Percentiles rank a stretch among this genome's conserved stretches.
Conservation (phyloP, 345 rosid genomes). For the Pistacia integerrima region DNA sequence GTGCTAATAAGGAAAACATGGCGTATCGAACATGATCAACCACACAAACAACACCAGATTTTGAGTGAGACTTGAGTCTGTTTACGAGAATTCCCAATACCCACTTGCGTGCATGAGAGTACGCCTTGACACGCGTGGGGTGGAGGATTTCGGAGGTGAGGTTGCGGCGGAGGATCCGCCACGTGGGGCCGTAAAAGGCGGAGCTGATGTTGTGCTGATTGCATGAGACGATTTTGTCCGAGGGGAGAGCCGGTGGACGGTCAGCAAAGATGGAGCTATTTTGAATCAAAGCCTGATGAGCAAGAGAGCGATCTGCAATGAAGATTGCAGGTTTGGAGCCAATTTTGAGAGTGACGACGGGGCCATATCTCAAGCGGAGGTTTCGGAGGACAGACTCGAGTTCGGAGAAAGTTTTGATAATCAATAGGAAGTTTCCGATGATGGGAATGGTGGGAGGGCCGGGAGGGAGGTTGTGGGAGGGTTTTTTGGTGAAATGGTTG, state of each 20-base stretch:
- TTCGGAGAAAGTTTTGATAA: not conserved
- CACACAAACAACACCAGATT: not conserved
- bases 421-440: not conserved
- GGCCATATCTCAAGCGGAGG: not conserved
- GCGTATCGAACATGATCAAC: not conserved
- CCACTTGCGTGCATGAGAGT: not conserved
- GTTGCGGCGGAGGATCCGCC: constrained; percentile 16
- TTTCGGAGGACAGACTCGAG: not conserved
- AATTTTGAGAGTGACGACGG: not conserved
- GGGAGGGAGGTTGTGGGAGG: not conserved
- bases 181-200: not conserved
- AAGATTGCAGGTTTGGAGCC: not conserved
- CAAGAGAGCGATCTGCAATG: not conserved
- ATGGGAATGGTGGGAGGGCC: not conserved
- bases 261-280: not conserved
- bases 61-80: not conserved
- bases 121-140: not conserved
- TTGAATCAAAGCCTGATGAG: not conserved
- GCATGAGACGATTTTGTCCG: not conserved
- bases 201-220: constrained; percentile 5
- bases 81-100: not conserved
- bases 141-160: constrained; percentile 10
- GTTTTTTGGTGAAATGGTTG: not conserved
- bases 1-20: not conserved
- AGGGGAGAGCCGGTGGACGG: not conserved